Evolutionary conservation across 2,329 filamentous ascomycete genomes (phyloP).

Genomic region (Cyanodermella asteris): DNA sequence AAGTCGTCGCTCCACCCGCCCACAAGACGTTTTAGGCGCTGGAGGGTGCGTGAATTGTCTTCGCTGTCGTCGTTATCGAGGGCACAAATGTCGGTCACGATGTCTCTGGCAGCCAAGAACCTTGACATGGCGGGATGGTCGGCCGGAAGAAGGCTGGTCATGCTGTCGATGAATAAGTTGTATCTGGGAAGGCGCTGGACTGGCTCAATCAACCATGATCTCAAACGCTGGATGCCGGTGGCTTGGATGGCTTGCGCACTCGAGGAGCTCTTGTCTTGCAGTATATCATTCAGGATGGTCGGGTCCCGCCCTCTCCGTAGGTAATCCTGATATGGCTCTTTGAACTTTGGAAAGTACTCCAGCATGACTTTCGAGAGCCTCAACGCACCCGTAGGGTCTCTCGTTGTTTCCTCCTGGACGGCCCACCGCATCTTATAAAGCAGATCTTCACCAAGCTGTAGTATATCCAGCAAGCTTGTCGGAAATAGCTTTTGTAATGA

Average conservation of each 20-base stretch:
- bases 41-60: slow-evolving; percentile 52
- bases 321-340: slow-evolving; percentile 78
- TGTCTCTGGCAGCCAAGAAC: slow-evolving; percentile 74
- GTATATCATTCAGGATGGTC: slow-evolving; percentile 57
- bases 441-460: slow-evolving; percentile 58
- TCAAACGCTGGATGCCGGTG: slow-evolving; percentile 73
- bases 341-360: slow-evolving; percentile 86
- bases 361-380: slow-evolving; percentile 61
- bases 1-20: slow-evolving; percentile 55
- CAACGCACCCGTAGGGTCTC: slow-evolving; percentile 57
- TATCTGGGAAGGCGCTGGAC: slow-evolving; percentile 88
- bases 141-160: slow-evolving; percentile 64
- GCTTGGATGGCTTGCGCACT: slow-evolving; percentile 62
- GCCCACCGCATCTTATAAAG: slow-evolving; percentile 58
- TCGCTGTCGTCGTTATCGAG: slow-evolving; percentile 35
- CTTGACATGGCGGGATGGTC: slow-evolving; percentile 64
- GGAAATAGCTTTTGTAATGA: slow-evolving; percentile 65
- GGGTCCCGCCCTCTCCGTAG: too few relatives aligned
- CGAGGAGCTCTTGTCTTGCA: slow-evolving; percentile 56
- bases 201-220: slow-evolving; percentile 84
- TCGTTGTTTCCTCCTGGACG: slow-evolving; percentile 55
- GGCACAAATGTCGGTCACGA: slow-evolving; percentile 90
- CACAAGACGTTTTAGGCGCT: slow-evolving; percentile 53
- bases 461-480: slow-evolving; percentile 53
- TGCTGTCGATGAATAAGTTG: slow-evolving; percentile 89